Percentiles rank a stretch among this genome's conserved stretches.
Evolutionary conservation across 2,329 filamentous ascomycete species (phyloP).

Genomic region (Trichoderma sp.): DNA sequence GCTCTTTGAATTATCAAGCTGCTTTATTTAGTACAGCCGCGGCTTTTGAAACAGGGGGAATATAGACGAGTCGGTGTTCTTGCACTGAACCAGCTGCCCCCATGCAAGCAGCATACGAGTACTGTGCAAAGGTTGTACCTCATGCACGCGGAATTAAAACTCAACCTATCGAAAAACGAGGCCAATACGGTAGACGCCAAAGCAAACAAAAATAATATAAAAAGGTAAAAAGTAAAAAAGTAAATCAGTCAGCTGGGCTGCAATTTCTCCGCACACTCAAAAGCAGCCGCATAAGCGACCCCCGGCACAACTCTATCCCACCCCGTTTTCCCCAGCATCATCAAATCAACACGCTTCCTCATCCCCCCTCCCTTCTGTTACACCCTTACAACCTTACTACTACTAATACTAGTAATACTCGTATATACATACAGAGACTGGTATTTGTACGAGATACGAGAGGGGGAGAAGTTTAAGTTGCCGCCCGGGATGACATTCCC

Average conservation of each 20-base stretch:
- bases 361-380: background rate
- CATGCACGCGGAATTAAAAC: background rate
- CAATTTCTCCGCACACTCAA: background rate
- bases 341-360: background rate
- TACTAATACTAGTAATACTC: background rate
- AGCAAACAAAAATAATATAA: background rate
- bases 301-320: background rate
- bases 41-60: background rate
- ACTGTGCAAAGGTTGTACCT: background rate
- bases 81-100: background rate
- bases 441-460: background rate
- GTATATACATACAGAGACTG: background rate
- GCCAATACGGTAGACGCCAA: background rate
- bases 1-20: background rate
- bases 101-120: background rate
- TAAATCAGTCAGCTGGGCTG: background rate
- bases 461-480: background rate
- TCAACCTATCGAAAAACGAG: background rate
- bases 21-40: background rate
- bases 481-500: background rate
- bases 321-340: background rate
- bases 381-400: background rate
- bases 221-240: background rate
- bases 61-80: background rate
- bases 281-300: background rate